Percentiles rank a stretch among this genome's conserved stretches.
phyloP scores from a whole-genome alignment of 1,284 basidiomycete genomes.

The Marasmius oreades region DNA sequence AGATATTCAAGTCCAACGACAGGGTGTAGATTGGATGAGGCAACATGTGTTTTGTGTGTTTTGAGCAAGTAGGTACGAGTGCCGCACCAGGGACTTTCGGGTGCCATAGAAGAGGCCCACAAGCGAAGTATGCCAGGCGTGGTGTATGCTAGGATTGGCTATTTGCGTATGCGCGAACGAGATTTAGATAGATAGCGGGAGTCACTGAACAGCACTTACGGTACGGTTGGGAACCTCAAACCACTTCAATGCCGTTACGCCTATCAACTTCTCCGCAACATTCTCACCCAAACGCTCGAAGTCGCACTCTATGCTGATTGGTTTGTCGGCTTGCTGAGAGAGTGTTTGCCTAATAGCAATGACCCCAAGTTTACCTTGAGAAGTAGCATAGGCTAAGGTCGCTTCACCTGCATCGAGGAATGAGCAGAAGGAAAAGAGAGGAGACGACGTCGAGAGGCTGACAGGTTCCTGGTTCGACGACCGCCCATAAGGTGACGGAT shows the following conservation, averaged over 20 bases:
- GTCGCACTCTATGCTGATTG: slow-evolving; percentile 23
- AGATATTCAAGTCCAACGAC: slow-evolving; percentile 57
- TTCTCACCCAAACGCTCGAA: slow-evolving; percentile 28
- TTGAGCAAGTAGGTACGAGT: slow-evolving; percentile 37
- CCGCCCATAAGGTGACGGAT: slow-evolving; percentile 52
- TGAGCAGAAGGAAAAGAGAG: slow-evolving; percentile 16
- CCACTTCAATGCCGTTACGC: slow-evolving; percentile 56
- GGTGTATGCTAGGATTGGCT: slow-evolving; percentile 56
- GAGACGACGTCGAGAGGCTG: background rate
- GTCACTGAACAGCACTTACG: slow-evolving; percentile 39
- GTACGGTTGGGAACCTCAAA: slow-evolving; percentile 34
- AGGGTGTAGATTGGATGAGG: slow-evolving; percentile 54
- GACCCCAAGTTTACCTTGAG: slow-evolving; percentile 54
- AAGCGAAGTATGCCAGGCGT: slow-evolving; percentile 49
- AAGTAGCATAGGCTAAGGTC: slow-evolving; percentile 53
- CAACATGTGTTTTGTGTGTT: slow-evolving; percentile 47
- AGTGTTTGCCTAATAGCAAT: slow-evolving; percentile 52
- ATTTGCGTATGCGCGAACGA: slow-evolving; percentile 17
- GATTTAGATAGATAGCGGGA: slow-evolving; percentile 28
- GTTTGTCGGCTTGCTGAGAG: slow-evolving; percentile 14
- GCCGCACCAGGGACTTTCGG: slow-evolving; percentile 41
- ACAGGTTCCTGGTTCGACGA: slow-evolving; percentile 35
- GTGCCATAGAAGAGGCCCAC: slow-evolving; percentile 6
- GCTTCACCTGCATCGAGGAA: slow-evolving; percentile 40
- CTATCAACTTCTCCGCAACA: slow-evolving; percentile 36